Base-by-base conservation (phyloP, 2,329 filamentous ascomycete species). In the Diaporthe helianthi region DNA sequence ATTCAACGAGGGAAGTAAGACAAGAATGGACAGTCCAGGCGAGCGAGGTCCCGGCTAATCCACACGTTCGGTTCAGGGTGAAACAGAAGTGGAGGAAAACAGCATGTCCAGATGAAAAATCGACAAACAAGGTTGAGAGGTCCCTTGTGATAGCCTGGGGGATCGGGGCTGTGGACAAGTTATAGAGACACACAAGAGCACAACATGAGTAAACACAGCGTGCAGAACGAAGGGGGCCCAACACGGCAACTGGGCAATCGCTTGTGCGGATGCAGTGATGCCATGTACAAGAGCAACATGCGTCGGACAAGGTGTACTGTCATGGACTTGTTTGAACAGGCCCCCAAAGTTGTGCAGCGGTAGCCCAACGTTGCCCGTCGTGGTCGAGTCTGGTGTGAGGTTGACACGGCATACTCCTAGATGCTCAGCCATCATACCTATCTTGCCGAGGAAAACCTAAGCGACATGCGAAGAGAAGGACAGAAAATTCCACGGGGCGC, bases 191-290 rank as follows among this genome's bases (percentile, higher is more conserved):
- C 26, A 53, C 44, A 58, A 58, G 51, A 26, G n/a, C 29, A 53
- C 31, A 60, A 22, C 51, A 38, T 17, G n/a, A 12, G 33, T 22
- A n/a, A 24, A 47, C 17, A 38, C 24, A n/a, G 36, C 19, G 29
- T 33, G 31, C 33, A 76, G 73, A 71, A 80, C 72, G 71, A 74
- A 67, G 73, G 74, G 64, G 69, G 73, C 33, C 76, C 63, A 52
- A 55, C 55, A 17, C 41, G 54, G 69, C 44, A 67, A 60, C 36
- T 44, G 52, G 54, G 69, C 44, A 67, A 60, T 44, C 51, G 52
- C 36, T 67, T 51, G 44, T 60, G 47, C 46, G 46, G 36, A 69
- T 69, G 67, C 58, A 49, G 70, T 71, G 70, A 65, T 64, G 51
- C 70, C 70, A 69, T 67, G 67, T 44, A 47, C 65, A 69, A 52